Base-by-base conservation (phyloP, 495 filamentous ascomycete genomes). In the Podospora comata region DNA sequence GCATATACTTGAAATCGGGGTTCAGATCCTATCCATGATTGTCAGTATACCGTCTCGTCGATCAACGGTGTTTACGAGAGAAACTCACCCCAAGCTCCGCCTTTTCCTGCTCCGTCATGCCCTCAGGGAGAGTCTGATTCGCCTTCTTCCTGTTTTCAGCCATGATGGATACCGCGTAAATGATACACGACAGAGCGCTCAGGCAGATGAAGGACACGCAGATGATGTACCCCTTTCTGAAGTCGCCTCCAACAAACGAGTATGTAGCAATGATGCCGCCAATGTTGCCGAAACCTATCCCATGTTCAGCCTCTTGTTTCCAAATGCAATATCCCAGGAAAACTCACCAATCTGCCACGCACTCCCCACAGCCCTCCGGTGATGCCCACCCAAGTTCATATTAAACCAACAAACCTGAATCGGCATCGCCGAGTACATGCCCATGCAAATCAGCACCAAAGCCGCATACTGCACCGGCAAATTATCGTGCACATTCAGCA, bases 191-290 rank as follows among this genome's bases (percentile, higher is more conserved):
- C 11, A 86, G 69, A 20, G 83, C 86, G 64, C 87, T 88, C 58
- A 97, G 75, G 62, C 86, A 86, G 15, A 89, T 82, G 73, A 97
- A 97, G 0, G 81, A 87, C 4, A 97, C 77, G 73, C 88, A 91
- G 68, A 97, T 92, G 39, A 81, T 82, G 79, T 94, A 97, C 0
- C 95, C 95, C 23, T 85, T 85, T 16, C 80, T 87, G 76, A 90
- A 97, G 75, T 97, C 92, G 60, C 84, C 87, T 6, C 76, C 71
- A 27, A 95, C 71, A 78, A 98, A 99, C 0, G 88, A 83, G 78
- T 90, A 97, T 0, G 92, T 94, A 0, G 94, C 85, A 65, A 97
- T 93, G 70, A 99, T 96, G 16, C 94, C 95, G 53, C 93, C 94
- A 68, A 93, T 90, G 71, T 97, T 97, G n/a, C 94, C 94, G 70